Evolutionary conservation across 2,329 filamentous ascomycete species (phyloP).

Genomic region (Penicillium sp.): DNA sequence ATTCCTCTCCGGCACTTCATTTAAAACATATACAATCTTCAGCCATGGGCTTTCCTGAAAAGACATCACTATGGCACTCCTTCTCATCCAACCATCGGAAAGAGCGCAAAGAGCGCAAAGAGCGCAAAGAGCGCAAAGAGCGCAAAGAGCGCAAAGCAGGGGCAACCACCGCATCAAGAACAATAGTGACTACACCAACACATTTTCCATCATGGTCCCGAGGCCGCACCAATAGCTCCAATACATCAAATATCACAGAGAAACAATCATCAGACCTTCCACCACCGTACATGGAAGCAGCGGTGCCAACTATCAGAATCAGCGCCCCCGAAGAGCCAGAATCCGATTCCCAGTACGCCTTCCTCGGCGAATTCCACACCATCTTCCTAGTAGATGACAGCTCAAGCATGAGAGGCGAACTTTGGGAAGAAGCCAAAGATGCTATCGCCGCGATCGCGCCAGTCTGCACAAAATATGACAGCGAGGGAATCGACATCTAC

Average conservation of each 20-base stretch:
- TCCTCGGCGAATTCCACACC: conserved; percentile 79
- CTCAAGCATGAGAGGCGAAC: conserved; percentile 75
- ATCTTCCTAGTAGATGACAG: conserved; percentile 90
- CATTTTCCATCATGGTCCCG: background rate
- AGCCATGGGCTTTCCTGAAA: conserved; percentile 6
- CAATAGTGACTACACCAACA: background rate
- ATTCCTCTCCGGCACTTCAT: background rate
- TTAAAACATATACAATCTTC: conserved; percentile 5
- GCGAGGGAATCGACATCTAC: conserved; percentile 84
- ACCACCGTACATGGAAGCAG: conserved; percentile 40
- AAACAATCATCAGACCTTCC: background rate
- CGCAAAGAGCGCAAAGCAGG: background rate
- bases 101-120: conserved; percentile 1
- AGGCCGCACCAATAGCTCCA: background rate
- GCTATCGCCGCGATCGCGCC: conserved; percentile 74
- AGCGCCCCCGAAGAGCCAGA: conserved; percentile 47
- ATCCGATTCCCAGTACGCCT: conserved; percentile 58
- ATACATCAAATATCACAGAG: background rate
- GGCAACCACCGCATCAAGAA: background rate
- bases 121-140: conserved; percentile 2
- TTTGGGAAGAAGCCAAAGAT: conserved; percentile 71
- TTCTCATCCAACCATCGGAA: conserved; percentile 14
- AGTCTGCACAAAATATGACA: conserved; percentile 76
- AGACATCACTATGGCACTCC: conserved; percentile 8
- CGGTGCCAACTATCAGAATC: conserved; percentile 25